phyloP scores from a whole-genome alignment of 495 filamentous ascomycete species.

The Hypoxylon subgilvum region DNA sequence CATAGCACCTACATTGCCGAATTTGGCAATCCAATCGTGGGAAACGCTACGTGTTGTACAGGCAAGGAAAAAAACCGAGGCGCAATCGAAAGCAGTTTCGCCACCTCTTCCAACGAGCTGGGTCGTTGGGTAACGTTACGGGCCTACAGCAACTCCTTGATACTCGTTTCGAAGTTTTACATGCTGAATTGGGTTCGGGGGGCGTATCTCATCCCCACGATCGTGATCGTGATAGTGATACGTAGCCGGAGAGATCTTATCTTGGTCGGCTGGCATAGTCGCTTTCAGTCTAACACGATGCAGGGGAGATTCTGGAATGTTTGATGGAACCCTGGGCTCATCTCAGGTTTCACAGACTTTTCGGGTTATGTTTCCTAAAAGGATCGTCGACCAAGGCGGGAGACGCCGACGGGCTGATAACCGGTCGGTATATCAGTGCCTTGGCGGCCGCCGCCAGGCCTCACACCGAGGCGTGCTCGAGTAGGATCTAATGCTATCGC shows the following conservation, averaged over 20 bases:
- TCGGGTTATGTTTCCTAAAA: conserved; percentile 3
- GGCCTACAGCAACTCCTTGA: background rate
- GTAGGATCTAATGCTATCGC: no score
- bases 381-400: background rate
- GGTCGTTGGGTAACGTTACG: conserved; percentile 35
- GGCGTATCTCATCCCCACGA: no score
- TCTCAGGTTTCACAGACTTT: background rate
- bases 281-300: conserved; percentile 16
- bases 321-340: conserved; percentile 2
- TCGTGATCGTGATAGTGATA: background rate
- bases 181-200: no score
- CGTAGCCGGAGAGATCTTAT: conserved; percentile 14
- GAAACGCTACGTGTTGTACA: conserved; percentile 19
- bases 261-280: background rate
- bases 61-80: conserved; percentile 1
- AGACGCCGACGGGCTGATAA: background rate
- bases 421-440: no score
- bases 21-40: conserved; percentile 25
- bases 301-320: conserved; percentile 25
- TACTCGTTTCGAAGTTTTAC: background rate
- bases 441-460: no score
- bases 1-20: conserved; percentile 1
- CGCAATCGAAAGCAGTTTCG: background rate
- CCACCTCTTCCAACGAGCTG: conserved; percentile 20
- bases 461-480: no score